Conservation (phyloP, 352 stramenopile genomes). For the Albugo laibachii region DNA sequence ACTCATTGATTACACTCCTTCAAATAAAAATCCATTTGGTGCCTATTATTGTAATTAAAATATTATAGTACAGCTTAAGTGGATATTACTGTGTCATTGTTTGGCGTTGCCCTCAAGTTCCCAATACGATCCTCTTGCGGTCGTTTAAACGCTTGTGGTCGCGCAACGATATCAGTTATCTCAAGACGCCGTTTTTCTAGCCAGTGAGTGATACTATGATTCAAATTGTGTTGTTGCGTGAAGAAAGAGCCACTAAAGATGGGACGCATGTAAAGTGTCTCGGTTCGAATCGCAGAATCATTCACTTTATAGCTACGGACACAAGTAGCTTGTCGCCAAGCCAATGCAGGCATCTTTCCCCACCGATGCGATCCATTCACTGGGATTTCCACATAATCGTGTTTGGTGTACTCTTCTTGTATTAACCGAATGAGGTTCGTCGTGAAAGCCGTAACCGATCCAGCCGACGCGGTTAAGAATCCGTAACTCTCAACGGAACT, state of each 20-base stretch:
- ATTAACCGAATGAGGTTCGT: conserved; percentile 16
- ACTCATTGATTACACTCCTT: too few species aligned
- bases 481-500: too few species aligned
- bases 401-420: conserved; percentile 13
- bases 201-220: conserved; percentile 27
- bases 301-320: conserved; percentile 16
- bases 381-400: conserved; percentile 16
- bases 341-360: conserved; percentile 22
- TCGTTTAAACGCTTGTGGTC: too few species aligned
- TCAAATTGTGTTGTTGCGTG: conserved; percentile 17
- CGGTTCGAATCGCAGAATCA: conserved; percentile 14
- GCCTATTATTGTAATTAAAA: too few species aligned
- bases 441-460: conserved; percentile 13
- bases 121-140: too few species aligned
- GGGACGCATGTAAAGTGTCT: conserved; percentile 26
- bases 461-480: background rate
- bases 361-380: conserved; percentile 13
- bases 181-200: conserved; percentile 22
- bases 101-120: too few species aligned
- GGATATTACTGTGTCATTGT: too few species aligned
- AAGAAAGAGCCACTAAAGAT: conserved; percentile 22
- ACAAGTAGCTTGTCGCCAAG: conserved; percentile 23
- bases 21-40: too few species aligned
- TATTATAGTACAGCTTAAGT: too few species aligned
- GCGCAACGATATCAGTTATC: conserved; percentile 7